These are phyloP conservation scores for Populus alba DNA, from an alignment of 345 rosid species.

Conservation along the genomic window DNA sequence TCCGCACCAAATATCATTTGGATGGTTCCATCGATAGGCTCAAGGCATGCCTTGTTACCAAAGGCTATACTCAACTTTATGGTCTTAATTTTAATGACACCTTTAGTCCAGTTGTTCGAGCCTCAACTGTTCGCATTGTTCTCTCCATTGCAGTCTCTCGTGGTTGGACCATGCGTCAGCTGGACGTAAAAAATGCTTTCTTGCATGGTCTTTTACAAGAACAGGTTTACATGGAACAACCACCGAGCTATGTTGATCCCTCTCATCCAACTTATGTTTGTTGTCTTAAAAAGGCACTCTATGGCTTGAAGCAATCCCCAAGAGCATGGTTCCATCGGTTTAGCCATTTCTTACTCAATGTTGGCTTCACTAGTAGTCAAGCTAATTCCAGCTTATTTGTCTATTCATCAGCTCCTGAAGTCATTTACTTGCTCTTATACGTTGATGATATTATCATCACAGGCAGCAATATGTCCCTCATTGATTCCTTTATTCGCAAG, in stretches of 20 bases:
- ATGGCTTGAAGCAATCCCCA: neutral
- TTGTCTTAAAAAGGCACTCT: neutral
- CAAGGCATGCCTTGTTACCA: neutral
- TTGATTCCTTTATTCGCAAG: neutral
- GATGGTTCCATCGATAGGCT: conserved; percentile 8
- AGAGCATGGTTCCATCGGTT: neutral
- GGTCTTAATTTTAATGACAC: conserved; percentile 14
- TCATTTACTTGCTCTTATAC: neutral
- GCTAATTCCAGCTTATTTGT: neutral
- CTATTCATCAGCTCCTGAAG: neutral
- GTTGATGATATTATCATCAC: neutral
- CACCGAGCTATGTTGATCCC: neutral
- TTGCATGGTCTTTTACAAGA: neutral
- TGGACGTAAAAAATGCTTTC: neutral
- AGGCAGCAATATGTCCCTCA: neutral
- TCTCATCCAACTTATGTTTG: neutral
- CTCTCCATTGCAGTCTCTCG: neutral
- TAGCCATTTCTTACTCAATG: neutral
- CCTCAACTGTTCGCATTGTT: neutral
- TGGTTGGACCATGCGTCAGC: too few species aligned
- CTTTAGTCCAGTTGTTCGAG: conserved; percentile 4
- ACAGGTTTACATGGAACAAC: neutral
- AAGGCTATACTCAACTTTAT: neutral
- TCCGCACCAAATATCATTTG: neutral
- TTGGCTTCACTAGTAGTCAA: neutral